Base-by-base conservation (phyloP, 768 basidiomycete species). In the Podaxis carcinomalis region DNA sequence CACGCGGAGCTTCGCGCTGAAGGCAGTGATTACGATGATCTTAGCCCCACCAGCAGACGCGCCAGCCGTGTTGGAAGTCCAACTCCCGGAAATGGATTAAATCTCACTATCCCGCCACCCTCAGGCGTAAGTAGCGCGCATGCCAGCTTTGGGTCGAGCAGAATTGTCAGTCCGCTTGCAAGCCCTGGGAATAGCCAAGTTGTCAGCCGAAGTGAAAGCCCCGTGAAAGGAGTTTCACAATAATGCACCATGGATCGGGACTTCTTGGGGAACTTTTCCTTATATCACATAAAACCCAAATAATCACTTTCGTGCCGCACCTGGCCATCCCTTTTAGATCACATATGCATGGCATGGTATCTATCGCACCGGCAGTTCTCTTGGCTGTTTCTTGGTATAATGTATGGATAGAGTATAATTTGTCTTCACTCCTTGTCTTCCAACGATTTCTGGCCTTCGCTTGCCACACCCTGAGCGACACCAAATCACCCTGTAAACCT, bases 1-100 rank as follows among this genome's bases (percentile, higher is more conserved):
- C 82, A 80, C 65, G 76, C 81, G 27, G 88, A 89, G 69, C 80
- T 91, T 54, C 81, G 82, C 64, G 88, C 88, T 0, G 84, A 88
- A 65, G 87, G 83, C 3, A 81, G 80, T 58, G 80, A 82, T 61
- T 83, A 79, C 60, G 82, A 83, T 63, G 75, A 72, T 32, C 67
- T 67, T 50, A 61, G 59, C 21, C 35, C 32, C 16, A 32, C 21
- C 9, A 77, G 67, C 40, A 77, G 74, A 56, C 68, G 74, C 16
- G 50, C 65, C 40, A 77, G 75, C 59, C 69, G 75, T 19, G 50
- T 62, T 1, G 53, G 32, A 4, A 65, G 65, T 51, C 59, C 59
- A 23, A 44, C 44, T 1, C 40, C 37, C 25, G 56, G 42, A 2
- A 21, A 7, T 10, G 44, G 27, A n/a, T 9, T 36, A 37, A 54